These are phyloP conservation scores for Karstenula rhodostoma DNA, from an alignment of 2,329 filamentous ascomycete species.

Conservation along the genomic window DNA sequence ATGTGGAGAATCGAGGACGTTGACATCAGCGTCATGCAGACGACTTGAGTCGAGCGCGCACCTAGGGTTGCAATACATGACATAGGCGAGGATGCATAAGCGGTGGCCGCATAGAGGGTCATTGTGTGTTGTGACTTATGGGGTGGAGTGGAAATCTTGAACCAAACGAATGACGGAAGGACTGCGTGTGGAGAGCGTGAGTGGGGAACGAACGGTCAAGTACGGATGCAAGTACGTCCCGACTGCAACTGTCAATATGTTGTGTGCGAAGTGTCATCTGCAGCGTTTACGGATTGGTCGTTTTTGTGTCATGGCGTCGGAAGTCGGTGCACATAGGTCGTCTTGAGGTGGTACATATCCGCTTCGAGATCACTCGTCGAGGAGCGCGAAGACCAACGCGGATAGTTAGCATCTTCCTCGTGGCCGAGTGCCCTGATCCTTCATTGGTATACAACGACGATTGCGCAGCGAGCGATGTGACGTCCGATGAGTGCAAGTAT, in stretches of 20 bases:
- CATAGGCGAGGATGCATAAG: slow-evolving; percentile 1
- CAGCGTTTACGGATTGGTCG: background rate
- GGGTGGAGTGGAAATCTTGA: background rate
- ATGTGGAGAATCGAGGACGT: slow-evolving; percentile 91
- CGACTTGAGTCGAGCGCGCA: slow-evolving; percentile 14
- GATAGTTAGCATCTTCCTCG: background rate
- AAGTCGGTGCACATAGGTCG: slow-evolving; percentile 2
- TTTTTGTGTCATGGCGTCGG: background rate
- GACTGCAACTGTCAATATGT: slow-evolving; percentile 10
- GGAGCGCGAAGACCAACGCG: background rate
- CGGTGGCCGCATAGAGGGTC: background rate
- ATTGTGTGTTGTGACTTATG: slow-evolving; percentile 1
- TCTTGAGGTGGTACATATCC: background rate
- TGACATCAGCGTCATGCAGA: slow-evolving; percentile 66
- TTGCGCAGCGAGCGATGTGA: background rate
- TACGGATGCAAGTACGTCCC: background rate
- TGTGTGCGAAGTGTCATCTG: slow-evolving; percentile 1
- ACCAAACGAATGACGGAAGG: background rate
- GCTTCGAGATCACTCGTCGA: background rate
- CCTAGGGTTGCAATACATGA: slow-evolving; percentile 11
- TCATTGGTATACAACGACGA: background rate
- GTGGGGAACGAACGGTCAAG: background rate
- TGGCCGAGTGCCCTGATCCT: background rate
- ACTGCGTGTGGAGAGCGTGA: background rate
- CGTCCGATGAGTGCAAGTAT: background rate